Base-by-base conservation (phyloP, 1,284 basidiomycete species). In the Apiotrichum siamense region DNA sequence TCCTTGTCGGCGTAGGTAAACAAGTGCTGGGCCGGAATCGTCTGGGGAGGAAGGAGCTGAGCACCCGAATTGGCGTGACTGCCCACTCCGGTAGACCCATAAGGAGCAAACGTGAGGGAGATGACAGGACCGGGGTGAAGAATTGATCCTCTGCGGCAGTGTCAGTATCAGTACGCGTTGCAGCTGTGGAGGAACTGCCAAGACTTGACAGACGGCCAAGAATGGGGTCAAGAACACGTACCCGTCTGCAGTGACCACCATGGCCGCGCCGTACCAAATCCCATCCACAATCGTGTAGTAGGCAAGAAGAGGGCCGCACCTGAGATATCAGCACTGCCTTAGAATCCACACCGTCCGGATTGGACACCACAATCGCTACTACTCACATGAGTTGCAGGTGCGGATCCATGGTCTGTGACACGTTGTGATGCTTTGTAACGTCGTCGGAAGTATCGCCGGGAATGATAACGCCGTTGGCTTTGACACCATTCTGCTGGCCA, bases 211-310 rank as follows among this genome's bases (percentile, higher is more conserved):
- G n/a, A n/a, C n/a, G n/a, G n/a, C n/a, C n/a, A 23, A 4, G 27
- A 17, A 32, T n/a, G 25, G 11, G 9, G 7, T 11, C n/a, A n/a
- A n/a, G n/a, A n/a, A n/a, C n/a, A 57, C 64, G 49, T 45, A 66
- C 64, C 56, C 45, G 50, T 66, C 60, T 1, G 55, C 48, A 41
- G 86, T 87, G 55, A 91, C 87, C 47, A 92, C 80, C 70, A 92
- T 73, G n/a, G 82, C 87, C 11, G 86, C 87, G 20, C 91, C 93
- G 60, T 85, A 81, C 87, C 90, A 97, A 26, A 89, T 74, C 15
- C 83, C 83, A 37, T 81, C 73, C 50, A 82, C 76, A 24, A 90
- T 82, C 0, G 89, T 96, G 70, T 97, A 93, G 71, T 94, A 97
- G 55, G 86, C 82, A 57, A 98, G 76, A 36, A 97, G 78, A 12